Base-by-base conservation (phyloP, 2,329 filamentous ascomycete species). In the Aspergillus flavus region DNA sequence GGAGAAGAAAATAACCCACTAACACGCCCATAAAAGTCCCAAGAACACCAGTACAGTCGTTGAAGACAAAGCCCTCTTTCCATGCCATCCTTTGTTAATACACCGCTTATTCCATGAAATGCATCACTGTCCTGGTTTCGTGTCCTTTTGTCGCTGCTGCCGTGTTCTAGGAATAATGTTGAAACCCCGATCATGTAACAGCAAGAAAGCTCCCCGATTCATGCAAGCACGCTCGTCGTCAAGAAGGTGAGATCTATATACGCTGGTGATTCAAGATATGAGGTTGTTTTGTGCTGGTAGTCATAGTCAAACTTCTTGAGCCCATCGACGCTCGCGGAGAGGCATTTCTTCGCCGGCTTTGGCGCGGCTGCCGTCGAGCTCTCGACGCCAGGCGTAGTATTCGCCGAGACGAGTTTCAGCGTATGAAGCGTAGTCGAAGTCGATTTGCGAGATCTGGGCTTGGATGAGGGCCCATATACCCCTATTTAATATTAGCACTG, bases 381-480 rank as follows among this genome's bases (percentile, higher is more conserved):
- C 91, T 53, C 85, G 88, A 75, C 94, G 92, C 93, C 93, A 97
- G 4, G 90, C 93, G 86, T 90, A 96, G 80, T 97, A 98, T 81
- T 98, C 95, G 57, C 91, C 89, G 6, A 99, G 82, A 61, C 95
- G 85, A 19, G 90, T 80, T 77, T 97, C 92, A 12, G 95, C 94
- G 76, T 98, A 99, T 10, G 86, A 87, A 50, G 93, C 92, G 76
- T 99, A 99, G 79, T 99, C 94, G 74, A 99, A 99, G 75, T 97
- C 92, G 72, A 99, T 99, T 68, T 94, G 87, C 12, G 92, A 96
- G 68, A 99, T 98, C 60, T 88, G 91, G 2, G 94, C 91, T 82
- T 99, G 95, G 68, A 99, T 98, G 66, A 96, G 82, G 9, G 93
- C 91, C 95, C 95, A 99, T 62, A 97, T 93, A 28, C 95, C 95